These are phyloP conservation scores for Areca catechu DNA, from an alignment of 176 grass and related monocot species.

Conservation along the genomic window DNA sequence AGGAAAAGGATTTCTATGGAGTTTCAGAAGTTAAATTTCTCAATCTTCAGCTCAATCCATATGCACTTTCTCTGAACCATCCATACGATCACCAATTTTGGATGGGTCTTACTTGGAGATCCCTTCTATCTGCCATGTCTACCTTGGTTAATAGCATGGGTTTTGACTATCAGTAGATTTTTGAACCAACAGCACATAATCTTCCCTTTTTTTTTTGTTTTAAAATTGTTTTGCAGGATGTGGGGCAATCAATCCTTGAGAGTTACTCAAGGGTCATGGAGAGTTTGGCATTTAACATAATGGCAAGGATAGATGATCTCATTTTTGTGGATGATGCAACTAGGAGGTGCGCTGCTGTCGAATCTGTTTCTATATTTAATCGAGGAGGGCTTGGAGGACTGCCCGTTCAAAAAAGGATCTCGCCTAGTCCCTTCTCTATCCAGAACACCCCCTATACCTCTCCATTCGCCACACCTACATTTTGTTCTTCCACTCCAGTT, in stretches of 20 bases:
- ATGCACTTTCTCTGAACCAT: too few relatives aligned
- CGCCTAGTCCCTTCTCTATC: slow-evolving; percentile 80
- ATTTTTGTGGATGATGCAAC: slow-evolving; percentile 80
- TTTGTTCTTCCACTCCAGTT: slow-evolving; percentile 64
- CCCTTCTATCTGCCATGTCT: too few relatives aligned
- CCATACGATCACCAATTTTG: too few relatives aligned
- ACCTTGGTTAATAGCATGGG: too few relatives aligned
- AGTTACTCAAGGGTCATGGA: slow-evolving; percentile 96
- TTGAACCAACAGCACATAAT: too few relatives aligned
- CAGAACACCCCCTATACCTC: slow-evolving; percentile 74
- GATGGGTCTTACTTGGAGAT: too few relatives aligned
- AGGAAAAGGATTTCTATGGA: too few relatives aligned
- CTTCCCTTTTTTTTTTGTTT: too few relatives aligned
- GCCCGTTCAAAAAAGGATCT: slow-evolving; percentile 78
- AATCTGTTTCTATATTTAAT: slow-evolving; percentile 61
- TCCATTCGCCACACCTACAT: slow-evolving; percentile 75
- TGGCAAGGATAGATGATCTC: slow-evolving; percentile 82
- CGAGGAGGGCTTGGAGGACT: slow-evolving; percentile 43
- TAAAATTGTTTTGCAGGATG: slow-evolving; percentile 56
- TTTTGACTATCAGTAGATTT: too few relatives aligned
- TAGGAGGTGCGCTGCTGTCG: slow-evolving; percentile 51
- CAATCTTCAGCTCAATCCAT: too few relatives aligned
- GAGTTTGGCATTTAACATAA: slow-evolving; percentile 91
- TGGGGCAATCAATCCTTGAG: slow-evolving; percentile 93
- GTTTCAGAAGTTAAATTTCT: too few relatives aligned